phyloP scores from a whole-genome alignment of 106 monocot genomes.

The Dactylorhiza incarnata region DNA sequence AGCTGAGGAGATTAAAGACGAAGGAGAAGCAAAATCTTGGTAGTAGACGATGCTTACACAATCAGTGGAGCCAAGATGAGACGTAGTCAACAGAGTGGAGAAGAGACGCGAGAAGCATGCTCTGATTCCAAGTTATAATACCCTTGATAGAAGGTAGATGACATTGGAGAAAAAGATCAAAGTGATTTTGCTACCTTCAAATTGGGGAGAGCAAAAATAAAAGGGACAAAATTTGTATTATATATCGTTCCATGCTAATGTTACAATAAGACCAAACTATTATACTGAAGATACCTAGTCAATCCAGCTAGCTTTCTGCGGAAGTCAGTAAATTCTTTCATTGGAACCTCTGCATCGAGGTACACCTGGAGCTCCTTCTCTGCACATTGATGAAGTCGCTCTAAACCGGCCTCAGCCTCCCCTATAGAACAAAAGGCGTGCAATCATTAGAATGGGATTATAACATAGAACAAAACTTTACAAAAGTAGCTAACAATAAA shows the following conservation, averaged over 20 bases:
- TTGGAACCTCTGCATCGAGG: conserved; percentile 51
- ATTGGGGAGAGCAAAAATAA: background rate
- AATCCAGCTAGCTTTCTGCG: conserved; percentile 80
- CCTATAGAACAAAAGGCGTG: conserved; percentile 28
- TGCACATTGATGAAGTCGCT: conserved; percentile 89
- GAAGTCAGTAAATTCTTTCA: conserved; percentile 80
- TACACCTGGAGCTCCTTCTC: conserved; percentile 75
- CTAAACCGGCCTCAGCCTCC: conserved; percentile 87
- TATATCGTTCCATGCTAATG: background rate
- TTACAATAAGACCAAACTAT: too few species aligned
- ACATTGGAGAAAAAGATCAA: too few species aligned
- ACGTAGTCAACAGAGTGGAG: too few species aligned
- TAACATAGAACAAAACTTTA: background rate
- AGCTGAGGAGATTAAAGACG: too few species aligned
- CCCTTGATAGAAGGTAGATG: too few species aligned
- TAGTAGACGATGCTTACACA: too few species aligned
- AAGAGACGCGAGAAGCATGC: too few species aligned
- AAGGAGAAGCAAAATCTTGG: too few species aligned
- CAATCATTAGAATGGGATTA: background rate
- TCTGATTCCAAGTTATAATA: too few species aligned
- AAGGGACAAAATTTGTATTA: background rate
- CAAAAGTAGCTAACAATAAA: background rate
- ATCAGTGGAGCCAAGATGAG: too few species aligned
- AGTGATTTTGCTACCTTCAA: too few species aligned
- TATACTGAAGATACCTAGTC: conserved; percentile 50